phyloP scores from a whole-genome alignment of 164 flowering plant species.

The Hamamelis virginiana region DNA sequence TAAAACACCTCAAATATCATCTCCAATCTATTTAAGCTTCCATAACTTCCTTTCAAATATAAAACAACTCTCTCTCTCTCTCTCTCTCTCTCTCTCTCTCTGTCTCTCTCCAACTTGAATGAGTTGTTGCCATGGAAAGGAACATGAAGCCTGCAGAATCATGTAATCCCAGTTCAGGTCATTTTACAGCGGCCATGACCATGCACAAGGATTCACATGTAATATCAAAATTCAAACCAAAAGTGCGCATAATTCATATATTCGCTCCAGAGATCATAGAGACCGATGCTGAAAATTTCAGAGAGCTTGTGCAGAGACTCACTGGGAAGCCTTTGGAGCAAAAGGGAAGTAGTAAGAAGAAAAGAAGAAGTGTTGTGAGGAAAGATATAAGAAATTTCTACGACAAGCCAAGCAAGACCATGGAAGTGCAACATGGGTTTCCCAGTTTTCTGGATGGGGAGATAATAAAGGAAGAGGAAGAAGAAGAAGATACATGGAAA shows the following conservation, averaged over 20 bases:
- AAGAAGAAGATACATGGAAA: constrained; percentile 10
- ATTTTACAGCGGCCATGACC: constrained; percentile 7
- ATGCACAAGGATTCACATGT: constrained; percentile 23
- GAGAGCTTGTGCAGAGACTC: constrained; percentile 45
- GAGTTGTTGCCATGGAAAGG: not conserved
- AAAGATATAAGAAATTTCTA: not conserved
- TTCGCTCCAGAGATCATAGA: constrained; percentile 45
- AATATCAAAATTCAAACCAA: constrained; percentile 30
- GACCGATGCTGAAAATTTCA: constrained; percentile 38
- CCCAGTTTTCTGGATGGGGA: not conserved
- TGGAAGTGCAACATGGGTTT: not conserved
- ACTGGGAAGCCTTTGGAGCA: constrained; percentile 31
- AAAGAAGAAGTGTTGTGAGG: not conserved
- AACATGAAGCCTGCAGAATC: constrained; percentile 3
- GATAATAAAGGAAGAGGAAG: constrained; percentile 2
- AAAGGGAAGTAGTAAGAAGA: not conserved
- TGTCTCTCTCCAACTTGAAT: not conserved
- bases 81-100: not conserved
- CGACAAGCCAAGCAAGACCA: not conserved
- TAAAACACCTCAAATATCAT: too few species aligned
- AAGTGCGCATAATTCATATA: constrained; percentile 42
- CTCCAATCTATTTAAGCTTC: too few species aligned
- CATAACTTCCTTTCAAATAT: too few species aligned
- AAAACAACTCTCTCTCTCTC: too few species aligned
- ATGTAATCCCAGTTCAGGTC: not conserved